phyloP scores from a whole-genome alignment of 148 eudicot species.

The Dysphania ambrosioides region DNA sequence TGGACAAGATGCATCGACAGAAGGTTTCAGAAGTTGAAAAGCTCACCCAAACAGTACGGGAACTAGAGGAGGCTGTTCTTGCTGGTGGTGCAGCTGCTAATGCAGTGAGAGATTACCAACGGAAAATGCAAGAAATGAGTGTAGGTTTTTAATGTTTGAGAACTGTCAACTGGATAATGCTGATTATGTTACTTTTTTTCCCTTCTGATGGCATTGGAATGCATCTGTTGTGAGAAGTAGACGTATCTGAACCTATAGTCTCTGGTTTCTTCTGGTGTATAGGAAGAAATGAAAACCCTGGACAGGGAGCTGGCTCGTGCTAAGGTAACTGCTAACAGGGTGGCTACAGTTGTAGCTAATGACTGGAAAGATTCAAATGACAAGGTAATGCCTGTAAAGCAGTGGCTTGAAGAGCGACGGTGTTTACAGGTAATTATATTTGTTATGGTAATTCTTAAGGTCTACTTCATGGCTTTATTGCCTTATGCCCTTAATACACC shows the following conservation, averaged over 20 bases:
- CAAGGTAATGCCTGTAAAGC: conserved; percentile 98
- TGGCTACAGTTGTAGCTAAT: conserved; percentile 93
- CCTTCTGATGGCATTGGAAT: not conserved
- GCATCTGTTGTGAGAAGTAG: not conserved
- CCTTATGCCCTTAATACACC: too few relatives aligned
- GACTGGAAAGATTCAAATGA: conserved; percentile 98
- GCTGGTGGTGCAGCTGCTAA: conserved; percentile 99
- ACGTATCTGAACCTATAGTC: not conserved
- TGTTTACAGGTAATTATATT: conserved; percentile 60
- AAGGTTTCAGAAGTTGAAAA: conserved; percentile 93
- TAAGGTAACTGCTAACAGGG: conserved; percentile 89
- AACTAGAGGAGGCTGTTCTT: conserved; percentile 95
- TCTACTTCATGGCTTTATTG: not conserved
- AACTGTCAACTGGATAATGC: not conserved
- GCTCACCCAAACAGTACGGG: conserved; percentile 81
- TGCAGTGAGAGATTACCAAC: conserved; percentile 92
- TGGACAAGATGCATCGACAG: conserved; percentile 91
- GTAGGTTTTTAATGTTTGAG: conserved; percentile 32
- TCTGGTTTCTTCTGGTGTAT: conserved; percentile 17
- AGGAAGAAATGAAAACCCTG: conserved; percentile 86
- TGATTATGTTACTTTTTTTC: not conserved
- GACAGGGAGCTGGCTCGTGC: conserved; percentile 98
- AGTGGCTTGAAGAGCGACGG: conserved; percentile 97
- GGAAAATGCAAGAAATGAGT: conserved; percentile 90
- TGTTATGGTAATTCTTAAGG: not conserved